A percentile compares a stretch with the other conserved stretches of the same genome.
phyloP scores from a whole-genome alignment of 305 asterid species.

The Solanum chacoense region DNA sequence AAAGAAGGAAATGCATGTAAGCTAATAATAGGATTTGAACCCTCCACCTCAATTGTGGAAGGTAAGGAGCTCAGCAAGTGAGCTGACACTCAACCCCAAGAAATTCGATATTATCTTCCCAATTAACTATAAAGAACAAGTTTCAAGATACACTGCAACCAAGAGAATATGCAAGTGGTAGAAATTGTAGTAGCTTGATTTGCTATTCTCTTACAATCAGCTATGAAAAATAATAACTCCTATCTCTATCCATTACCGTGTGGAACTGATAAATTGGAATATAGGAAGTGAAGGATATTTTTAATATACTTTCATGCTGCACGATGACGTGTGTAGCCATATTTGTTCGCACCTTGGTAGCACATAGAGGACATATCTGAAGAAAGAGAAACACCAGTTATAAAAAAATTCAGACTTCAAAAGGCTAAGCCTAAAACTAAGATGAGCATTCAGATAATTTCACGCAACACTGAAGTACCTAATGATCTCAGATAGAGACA shows the following conservation, averaged over 20 bases:
- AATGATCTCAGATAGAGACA: background rate
- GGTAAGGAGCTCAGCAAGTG: background rate
- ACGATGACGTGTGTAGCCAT: slow-evolving; percentile 84
- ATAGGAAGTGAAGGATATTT: slow-evolving; percentile 62
- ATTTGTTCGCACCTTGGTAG: slow-evolving; percentile 46
- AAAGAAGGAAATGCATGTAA: background rate
- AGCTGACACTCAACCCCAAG: background rate
- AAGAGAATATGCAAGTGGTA: background rate
- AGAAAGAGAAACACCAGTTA: slow-evolving; percentile 12
- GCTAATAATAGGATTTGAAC: background rate
- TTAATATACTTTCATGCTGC: slow-evolving; percentile 68
- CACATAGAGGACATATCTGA: slow-evolving; percentile 96
- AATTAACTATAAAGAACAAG: background rate
- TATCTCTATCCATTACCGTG: background rate
- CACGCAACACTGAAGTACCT: background rate
- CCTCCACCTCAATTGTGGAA: background rate
- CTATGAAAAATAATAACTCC: background rate
- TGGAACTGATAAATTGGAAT: slow-evolving; percentile 1
- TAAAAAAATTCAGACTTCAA: background rate
- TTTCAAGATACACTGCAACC: background rate
- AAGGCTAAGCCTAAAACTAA: background rate
- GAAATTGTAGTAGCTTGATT: background rate
- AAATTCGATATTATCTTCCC: background rate
- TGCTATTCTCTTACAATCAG: background rate
- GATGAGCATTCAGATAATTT: background rate